Evolutionary conservation across 1,284 basidiomycete genomes (phyloP).

Genomic region (Thecaphora thlaspeos): DNA sequence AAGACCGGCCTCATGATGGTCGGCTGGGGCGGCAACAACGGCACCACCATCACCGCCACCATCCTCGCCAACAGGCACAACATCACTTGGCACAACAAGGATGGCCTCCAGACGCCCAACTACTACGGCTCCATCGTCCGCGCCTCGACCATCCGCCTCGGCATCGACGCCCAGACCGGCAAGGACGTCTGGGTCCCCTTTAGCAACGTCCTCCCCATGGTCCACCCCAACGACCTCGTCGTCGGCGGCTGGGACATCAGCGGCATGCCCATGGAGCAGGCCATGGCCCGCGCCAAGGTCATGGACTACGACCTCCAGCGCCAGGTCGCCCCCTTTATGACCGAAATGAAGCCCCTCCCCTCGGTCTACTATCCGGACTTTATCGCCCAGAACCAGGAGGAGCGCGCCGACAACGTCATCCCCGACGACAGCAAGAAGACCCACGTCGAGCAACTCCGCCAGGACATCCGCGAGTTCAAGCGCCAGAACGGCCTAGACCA

Average conservation of each 20-base stretch:
- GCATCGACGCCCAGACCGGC: slow-evolving; percentile 75
- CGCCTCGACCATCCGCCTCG: slow-evolving; percentile 89
- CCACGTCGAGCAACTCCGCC: slow-evolving; percentile 88
- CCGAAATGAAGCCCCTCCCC: slow-evolving; percentile 79
- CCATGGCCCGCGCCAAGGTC: slow-evolving; percentile 90
- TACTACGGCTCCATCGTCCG: slow-evolving; percentile 75
- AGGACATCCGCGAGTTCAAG: slow-evolving; percentile 93
- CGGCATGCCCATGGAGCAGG: slow-evolving; percentile 76
- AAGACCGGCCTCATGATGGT: slow-evolving; percentile 97
- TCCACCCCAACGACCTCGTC: slow-evolving; percentile 97
- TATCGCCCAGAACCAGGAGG: slow-evolving; percentile 96
- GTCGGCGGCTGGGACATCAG: slow-evolving; percentile 98
- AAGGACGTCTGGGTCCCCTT: slow-evolving; percentile 92
- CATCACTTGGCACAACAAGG: slow-evolving; percentile 93
- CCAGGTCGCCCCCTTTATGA: slow-evolving; percentile 85
- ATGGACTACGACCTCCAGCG: slow-evolving; percentile 96
- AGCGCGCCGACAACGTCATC: slow-evolving; percentile 88
- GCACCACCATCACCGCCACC: slow-evolving; percentile 88
- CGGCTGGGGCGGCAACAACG: slow-evolving; percentile 96
- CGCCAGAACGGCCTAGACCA: slow-evolving; percentile 73
- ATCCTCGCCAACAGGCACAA: slow-evolving; percentile 94
- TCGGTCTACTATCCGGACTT: slow-evolving; percentile 73
- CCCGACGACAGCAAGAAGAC: slow-evolving; percentile 80
- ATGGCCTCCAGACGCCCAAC: slow-evolving; percentile 88
- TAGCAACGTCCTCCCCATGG: slow-evolving; percentile 92